phyloP scores from a whole-genome alignment of 2,329 filamentous ascomycete species.

The Fusarium praegraminearum region DNA sequence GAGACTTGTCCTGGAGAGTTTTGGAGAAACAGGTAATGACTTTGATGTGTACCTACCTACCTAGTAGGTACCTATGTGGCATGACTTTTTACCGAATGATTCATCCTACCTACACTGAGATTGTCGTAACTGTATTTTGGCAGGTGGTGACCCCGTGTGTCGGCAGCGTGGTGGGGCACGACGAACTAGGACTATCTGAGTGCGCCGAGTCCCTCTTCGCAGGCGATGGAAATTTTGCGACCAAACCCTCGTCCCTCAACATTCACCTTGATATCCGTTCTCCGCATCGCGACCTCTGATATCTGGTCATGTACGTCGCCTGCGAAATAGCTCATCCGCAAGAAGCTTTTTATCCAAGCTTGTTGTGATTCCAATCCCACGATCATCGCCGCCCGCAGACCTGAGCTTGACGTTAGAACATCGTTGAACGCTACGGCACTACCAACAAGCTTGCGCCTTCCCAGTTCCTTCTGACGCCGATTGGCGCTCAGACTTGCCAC shows the following conservation, averaged over 20 bases:
- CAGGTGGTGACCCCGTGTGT: conserved; percentile 30
- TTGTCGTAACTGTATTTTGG: background rate
- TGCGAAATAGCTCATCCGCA: conserved; percentile 7
- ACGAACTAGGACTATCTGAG: conserved; percentile 18
- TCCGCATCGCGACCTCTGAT: conserved; percentile 11
- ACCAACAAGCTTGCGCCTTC: conserved; percentile 3
- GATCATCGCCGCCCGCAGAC: conserved; percentile 5
- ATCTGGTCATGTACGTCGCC: conserved; percentile 41
- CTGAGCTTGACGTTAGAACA: background rate
- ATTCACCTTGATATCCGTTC: conserved; percentile 1
- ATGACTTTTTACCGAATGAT: conserved; percentile 17
- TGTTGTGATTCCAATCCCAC: conserved; percentile 28
- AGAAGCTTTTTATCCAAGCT: conserved; percentile 17
- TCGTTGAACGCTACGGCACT: background rate
- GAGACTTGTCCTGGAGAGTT: no score
- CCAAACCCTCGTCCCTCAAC: conserved; percentile 21
- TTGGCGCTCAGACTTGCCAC: background rate
- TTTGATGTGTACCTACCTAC: no score
- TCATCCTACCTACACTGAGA: conserved; percentile 5
- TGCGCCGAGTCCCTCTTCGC: conserved; percentile 31
- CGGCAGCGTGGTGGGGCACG: conserved; percentile 48
- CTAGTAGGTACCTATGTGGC: no score
- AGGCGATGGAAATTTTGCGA: conserved; percentile 44
- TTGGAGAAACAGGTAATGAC: no score
- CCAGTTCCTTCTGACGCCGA: background rate